phyloP scores from a whole-genome alignment of 148 eudicot genomes.

The Bassia scoparia region DNA sequence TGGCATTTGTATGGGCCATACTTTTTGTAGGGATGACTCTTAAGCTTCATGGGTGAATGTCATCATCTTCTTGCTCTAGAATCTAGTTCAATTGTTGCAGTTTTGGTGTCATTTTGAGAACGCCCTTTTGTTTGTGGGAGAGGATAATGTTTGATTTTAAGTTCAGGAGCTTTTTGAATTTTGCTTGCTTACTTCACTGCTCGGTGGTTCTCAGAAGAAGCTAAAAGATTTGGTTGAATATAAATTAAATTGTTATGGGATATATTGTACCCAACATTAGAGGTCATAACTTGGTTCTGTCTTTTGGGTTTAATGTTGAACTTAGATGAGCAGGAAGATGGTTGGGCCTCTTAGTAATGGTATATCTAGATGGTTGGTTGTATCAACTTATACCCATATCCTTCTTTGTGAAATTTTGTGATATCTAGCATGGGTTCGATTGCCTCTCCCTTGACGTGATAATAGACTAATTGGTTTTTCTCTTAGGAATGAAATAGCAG shows the following conservation, averaged over 20 bases:
- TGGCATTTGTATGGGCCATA: conserved; percentile 23
- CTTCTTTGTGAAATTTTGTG: neutral
- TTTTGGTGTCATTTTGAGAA: neutral
- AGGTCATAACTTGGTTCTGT: too few species aligned
- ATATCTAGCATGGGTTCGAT: neutral
- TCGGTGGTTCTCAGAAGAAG: neutral
- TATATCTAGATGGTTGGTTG: neutral
- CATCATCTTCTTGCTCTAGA: neutral
- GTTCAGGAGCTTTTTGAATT: conserved; percentile 2
- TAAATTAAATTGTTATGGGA: neutral
- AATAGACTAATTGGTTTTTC: neutral
- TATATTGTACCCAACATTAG: neutral
- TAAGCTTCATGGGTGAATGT: neutral
- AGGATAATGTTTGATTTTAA: neutral
- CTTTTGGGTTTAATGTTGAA: conserved; percentile 1
- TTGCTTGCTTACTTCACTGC: neutral
- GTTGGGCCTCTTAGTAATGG: conserved; percentile 1
- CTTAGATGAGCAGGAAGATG: neutral
- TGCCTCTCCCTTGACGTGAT: too few species aligned
- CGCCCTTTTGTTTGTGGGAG: neutral
- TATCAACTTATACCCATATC: neutral
- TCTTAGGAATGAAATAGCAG: conserved; percentile 7
- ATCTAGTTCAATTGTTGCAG: neutral
- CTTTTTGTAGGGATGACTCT: conserved; percentile 13
- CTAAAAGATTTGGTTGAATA: conserved; percentile 1